phyloP scores from a whole-genome alignment of 371 early-diverging fungal species.

The Rhizopus sp. region DNA sequence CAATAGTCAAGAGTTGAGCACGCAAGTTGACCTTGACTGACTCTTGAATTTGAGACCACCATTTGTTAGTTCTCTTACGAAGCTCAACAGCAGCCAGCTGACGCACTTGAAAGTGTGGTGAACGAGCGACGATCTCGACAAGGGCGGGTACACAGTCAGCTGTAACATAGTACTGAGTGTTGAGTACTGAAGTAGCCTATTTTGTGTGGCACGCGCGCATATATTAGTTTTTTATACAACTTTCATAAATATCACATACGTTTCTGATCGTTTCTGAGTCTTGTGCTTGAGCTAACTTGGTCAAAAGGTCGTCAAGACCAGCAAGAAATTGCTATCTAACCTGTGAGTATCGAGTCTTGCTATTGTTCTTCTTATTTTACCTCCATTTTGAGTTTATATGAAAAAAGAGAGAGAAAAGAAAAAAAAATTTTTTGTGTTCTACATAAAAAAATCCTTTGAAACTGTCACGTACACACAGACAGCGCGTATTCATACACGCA shows the following conservation, averaged over 20 bases:
- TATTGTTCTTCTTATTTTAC: background rate
- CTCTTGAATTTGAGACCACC: slow-evolving; percentile 70
- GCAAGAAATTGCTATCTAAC: slow-evolving; percentile 39
- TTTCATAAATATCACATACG: slow-evolving; percentile 25
- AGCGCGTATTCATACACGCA: too few relatives aligned
- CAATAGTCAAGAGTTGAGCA: slow-evolving; percentile 64
- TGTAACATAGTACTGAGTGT: slow-evolving; percentile 65
- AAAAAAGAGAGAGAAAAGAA: background rate
- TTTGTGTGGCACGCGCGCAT: background rate
- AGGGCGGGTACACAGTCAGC: slow-evolving; percentile 74
- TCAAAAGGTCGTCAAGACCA: slow-evolving; percentile 44
- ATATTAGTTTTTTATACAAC: background rate
- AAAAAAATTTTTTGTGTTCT: slow-evolving; percentile 2
- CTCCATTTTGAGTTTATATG: slow-evolving; percentile 2
- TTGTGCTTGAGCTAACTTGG: slow-evolving; percentile 44
- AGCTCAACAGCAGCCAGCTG: slow-evolving; percentile 91
- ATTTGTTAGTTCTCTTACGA: slow-evolving; percentile 73
- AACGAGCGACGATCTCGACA: slow-evolving; percentile 61
- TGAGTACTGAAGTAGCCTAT: slow-evolving; percentile 69
- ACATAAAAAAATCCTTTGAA: background rate
- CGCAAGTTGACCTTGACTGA: slow-evolving; percentile 59
- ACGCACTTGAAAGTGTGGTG: slow-evolving; percentile 66
- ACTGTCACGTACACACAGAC: background rate
- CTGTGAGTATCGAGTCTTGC: background rate
- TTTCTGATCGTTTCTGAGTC: slow-evolving; percentile 54